Base-by-base conservation (phyloP, 106 monocot genomes). In the Agapanthus africanus region DNA sequence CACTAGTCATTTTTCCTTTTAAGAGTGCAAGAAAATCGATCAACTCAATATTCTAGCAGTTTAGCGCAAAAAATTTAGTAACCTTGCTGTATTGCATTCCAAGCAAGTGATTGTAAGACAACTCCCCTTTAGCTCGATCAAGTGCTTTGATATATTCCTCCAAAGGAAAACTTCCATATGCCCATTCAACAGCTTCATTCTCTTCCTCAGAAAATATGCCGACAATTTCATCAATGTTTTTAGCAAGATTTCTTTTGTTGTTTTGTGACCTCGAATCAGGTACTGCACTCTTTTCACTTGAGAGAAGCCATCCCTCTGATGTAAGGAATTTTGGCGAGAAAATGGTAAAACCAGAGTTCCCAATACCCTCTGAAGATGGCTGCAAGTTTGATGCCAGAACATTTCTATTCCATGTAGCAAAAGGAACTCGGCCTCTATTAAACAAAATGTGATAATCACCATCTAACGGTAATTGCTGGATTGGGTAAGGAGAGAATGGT, bases 71-170 rank as follows among this genome's bases (percentile, higher is more conserved):
- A 28, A 13, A 56, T 30, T 5, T 27, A 63, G n/a, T 36, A 40
- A 95, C 94, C 90, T 95, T 95, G 72, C 88, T 90, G 60, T 81
- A 91, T 60, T 88, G 94, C 90, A 95, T 91, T 46, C 94, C 94
- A 66, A 77, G 81, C 22, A 85, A 88, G 66, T 95, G 91, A 69
- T 91, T 88, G 42, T 95, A 95, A 67, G 82, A 83, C 38, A 94
- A 73, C 42, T 94, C 94, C 0, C 82, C 87, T 77, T 90, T 94
- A 54, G 85, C 82, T 77, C 90, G 82, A 73, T 94, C 87, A 57
- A 94, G 83, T 77, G 94, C 94, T 76, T 90, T 94, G n/a, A 90
- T 83, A 80, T 94, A 94, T 73, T 94, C 94, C 59, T 94, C 94
- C 62, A 90, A 54, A 61, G 90, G 94, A 68, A 94, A 94, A 69